Conservation (phyloP, 495 filamentous ascomycete species). For the Aspergillus mulundensis region DNA sequence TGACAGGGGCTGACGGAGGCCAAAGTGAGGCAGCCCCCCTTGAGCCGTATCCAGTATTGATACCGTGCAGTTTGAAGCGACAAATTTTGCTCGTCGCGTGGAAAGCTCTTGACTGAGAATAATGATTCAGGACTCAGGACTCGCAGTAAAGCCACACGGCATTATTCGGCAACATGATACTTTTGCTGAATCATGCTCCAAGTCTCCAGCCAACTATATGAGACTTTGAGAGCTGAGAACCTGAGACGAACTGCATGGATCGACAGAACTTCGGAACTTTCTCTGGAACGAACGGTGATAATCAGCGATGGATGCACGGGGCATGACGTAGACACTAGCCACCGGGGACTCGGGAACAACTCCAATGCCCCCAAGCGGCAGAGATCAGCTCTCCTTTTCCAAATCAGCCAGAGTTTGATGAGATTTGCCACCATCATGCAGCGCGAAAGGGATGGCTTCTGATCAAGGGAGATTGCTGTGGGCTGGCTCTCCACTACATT, state of each 20-base stretch:
- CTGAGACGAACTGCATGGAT: slow-evolving; percentile 8
- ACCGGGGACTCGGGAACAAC: neutral
- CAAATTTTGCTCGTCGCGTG: no score
- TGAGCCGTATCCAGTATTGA: no score
- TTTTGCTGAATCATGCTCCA: neutral
- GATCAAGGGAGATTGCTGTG: slow-evolving; percentile 8
- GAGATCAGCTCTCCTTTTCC: slow-evolving; percentile 16
- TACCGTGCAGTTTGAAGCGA: no score
- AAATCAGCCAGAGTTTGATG: neutral
- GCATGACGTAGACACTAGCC: slow-evolving; percentile 21
- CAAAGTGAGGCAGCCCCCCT: no score
- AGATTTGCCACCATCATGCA: slow-evolving; percentile 11
- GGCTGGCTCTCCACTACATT: slow-evolving; percentile 6
- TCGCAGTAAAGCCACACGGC: no score
- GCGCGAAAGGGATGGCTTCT: slow-evolving; percentile 11
- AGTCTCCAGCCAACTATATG: neutral
- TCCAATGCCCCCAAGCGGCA: slow-evolving; percentile 2
- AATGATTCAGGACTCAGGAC: no score
- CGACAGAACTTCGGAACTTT: slow-evolving; percentile 5
- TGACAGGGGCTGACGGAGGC: no score
- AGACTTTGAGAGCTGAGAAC: no score
- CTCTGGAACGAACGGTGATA: neutral
- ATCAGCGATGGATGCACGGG: slow-evolving; percentile 16
- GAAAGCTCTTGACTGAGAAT: no score
- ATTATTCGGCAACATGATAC: neutral